Evolutionary conservation across 2,329 filamentous ascomycete species (phyloP).

Genomic region (Aspergillus aculeatus): DNA sequence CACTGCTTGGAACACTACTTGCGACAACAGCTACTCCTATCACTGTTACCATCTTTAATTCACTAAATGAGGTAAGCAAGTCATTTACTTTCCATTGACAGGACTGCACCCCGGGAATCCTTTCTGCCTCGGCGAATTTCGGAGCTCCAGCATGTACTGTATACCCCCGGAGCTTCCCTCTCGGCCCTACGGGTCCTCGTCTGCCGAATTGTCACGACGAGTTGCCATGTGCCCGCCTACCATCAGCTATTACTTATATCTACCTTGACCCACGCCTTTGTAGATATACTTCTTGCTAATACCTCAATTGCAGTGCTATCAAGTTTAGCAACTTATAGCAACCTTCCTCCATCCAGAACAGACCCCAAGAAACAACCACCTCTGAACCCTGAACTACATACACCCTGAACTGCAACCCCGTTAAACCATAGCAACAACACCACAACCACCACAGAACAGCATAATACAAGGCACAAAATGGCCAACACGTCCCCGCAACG

Average conservation of each 20-base stretch:
- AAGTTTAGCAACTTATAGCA: background rate
- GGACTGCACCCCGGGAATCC: background rate
- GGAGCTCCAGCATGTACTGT: background rate
- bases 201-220: background rate
- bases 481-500: slow-evolving; percentile 18
- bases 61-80: background rate
- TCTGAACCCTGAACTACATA: background rate
- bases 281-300: background rate
- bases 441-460: background rate
- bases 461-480: slow-evolving; percentile 18
- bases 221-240: too few relatives aligned
- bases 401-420: too few relatives aligned
- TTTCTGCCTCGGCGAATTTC: background rate
- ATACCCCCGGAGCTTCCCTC: background rate
- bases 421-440: background rate
- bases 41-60: background rate
- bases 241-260: background rate
- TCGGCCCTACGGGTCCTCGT: background rate
- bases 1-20: background rate
- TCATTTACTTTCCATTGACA: background rate
- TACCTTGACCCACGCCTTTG: background rate
- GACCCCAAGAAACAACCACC: background rate
- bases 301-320: background rate
- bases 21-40: background rate
- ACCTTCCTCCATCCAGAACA: too few relatives aligned